Percentiles rank a stretch among this genome's conserved stretches.
Evolutionary conservation across 306 rosid species (phyloP).

Genomic region (Fragaria ananassa): DNA sequence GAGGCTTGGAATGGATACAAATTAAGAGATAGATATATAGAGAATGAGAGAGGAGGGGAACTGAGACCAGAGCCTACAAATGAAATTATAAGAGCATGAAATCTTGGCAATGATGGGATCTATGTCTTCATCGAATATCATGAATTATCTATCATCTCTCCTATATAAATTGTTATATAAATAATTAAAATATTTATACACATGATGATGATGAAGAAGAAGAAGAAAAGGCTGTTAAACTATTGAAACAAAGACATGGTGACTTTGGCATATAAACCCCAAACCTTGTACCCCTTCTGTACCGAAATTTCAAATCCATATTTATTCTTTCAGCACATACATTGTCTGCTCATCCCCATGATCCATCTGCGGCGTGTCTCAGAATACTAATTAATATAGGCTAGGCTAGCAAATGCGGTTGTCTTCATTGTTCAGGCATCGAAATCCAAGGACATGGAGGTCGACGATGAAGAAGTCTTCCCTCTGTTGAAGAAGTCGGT

Average conservation of each 20-base stretch:
- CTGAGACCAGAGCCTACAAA: neutral
- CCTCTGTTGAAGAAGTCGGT: conserved; percentile 37
- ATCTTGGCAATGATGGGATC: conserved; percentile 13
- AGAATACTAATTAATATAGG: neutral
- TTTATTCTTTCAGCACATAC: neutral
- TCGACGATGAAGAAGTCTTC: conserved; percentile 18
- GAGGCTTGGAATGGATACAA: neutral
- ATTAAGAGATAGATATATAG: neutral
- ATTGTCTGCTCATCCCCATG: conserved; percentile 3
- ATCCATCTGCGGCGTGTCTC: neutral
- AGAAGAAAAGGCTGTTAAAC: neutral
- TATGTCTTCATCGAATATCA: conserved; percentile 16
- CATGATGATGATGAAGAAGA: neutral
- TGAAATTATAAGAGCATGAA: conserved; percentile 1
- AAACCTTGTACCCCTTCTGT: conserved; percentile 13
- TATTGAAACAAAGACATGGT: neutral
- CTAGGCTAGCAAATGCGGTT: neutral
- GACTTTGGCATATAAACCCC: neutral
- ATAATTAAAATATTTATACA: conserved; percentile 32
- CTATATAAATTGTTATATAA: conserved; percentile 18
- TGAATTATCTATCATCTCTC: conserved; percentile 3
- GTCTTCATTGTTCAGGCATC: conserved; percentile 19
- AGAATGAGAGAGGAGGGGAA: neutral
- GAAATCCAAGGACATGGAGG: conserved; percentile 38
- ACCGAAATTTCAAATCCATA: neutral